Base-by-base conservation (phyloP, 2,329 filamentous ascomycete species). In the Aureobasidium lini region DNA sequence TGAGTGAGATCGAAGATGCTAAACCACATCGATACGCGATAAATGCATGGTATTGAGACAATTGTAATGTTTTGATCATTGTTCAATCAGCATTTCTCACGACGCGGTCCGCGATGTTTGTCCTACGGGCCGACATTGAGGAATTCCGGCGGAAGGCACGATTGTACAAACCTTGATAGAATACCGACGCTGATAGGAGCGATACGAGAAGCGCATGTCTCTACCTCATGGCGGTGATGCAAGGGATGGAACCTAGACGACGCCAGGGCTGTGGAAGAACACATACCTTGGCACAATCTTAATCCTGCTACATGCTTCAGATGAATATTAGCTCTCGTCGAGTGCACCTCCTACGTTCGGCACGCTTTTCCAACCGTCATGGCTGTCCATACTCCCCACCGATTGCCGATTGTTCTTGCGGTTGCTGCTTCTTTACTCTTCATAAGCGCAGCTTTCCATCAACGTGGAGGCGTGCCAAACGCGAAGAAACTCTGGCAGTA, bases 381-480 rank as follows among this genome's bases (percentile, higher is more conserved):
- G 53, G 53, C 32, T 10, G 31, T 47, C 36, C 53, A 47, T 15
- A 47, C 53, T 57, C 15, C 53, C 4, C 53, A 60, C 31, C 54
- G 59, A 47, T 28, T 64, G 16, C 62, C 64, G 13, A 36, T 62
- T 7, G 40, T 64, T 13, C 59, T 64, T 16, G 64, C 62, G 11
- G 40, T 50, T 4, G 53, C 61, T 9, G 61, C 59, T 8, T 48
- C 54, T 4, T 4, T 62, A 11, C 46, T 62, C 1, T 53, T 62
- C 37, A 28, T 61, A 13, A 49, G 46, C 9, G 54, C 61, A 8
- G 37, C 47, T 1, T 50, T 62, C 23, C 61, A 61, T 10, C 61
- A 62, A 16, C 40, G 50, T 4, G 48, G 54, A 18, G 59, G 54
- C 49, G 39, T 54, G 10, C 46, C 61, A 8, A 37, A 43, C 43